A percentile compares a stretch with the other conserved stretches of the same genome.
phyloP scores from a whole-genome alignment of 305 asterid species.

The Rubia peregrina region DNA sequence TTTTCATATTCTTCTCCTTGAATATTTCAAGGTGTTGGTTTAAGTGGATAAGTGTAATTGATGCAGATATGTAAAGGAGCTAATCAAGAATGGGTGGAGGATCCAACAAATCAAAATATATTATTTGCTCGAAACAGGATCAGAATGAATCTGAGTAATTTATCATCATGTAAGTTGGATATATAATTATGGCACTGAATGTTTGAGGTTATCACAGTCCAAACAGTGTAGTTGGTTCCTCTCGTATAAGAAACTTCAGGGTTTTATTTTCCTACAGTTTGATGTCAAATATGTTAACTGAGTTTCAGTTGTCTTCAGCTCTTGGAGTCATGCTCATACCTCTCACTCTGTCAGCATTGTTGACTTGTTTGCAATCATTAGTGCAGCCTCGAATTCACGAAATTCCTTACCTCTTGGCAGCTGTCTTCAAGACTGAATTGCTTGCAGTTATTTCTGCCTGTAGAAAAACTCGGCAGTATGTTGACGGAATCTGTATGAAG shows the following conservation, averaged over 20 bases:
- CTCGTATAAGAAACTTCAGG: neutral
- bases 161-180: conserved; percentile 55
- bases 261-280: neutral
- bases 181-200: conserved; percentile 9
- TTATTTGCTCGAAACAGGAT: conserved; percentile 83
- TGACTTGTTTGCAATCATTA: conserved; percentile 9
- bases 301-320: neutral
- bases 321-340: neutral
- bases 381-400: conserved; percentile 10
- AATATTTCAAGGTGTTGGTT: conserved; percentile 4
- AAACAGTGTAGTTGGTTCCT: neutral
- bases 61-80: conserved; percentile 66
- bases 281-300: neutral
- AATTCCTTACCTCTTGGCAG: conserved; percentile 31
- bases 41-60: conserved; percentile 16
- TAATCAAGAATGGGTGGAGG: conserved; percentile 87
- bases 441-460: conserved; percentile 65
- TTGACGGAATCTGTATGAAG: conserved; percentile 45
- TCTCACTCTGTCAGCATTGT: conserved; percentile 1
- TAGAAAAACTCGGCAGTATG: conserved; percentile 59
- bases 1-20: conserved; percentile 1
- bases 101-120: conserved; percentile 75
- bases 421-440: conserved; percentile 61
- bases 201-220: neutral
- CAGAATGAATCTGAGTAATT: conserved; percentile 49